A percentile compares a stretch with the other conserved stretches of the same genome.
Evolutionary conservation across 176 grass and related monocot species (phyloP).

Genomic region (Avena atlantica): DNA sequence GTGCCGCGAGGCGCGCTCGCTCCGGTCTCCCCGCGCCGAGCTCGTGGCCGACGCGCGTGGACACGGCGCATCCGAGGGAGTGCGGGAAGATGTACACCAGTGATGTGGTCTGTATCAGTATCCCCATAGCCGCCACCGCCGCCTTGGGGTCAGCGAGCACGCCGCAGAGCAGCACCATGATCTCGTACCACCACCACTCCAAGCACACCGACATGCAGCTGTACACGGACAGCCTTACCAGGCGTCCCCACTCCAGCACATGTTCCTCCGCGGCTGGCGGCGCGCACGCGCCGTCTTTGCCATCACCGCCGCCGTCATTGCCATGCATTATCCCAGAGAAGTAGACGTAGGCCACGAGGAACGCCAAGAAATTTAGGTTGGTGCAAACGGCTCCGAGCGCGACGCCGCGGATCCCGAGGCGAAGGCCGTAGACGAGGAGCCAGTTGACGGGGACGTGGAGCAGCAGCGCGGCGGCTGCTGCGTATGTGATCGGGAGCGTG

Average conservation of each 20-base stretch:
- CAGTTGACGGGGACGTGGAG: slow-evolving; percentile 81
- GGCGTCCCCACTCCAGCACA: slow-evolving; percentile 55
- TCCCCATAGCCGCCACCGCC: slow-evolving; percentile 80
- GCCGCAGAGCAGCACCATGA: slow-evolving; percentile 91
- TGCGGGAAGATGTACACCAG: slow-evolving; percentile 93
- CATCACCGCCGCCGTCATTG: neutral
- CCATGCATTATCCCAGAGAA: slow-evolving; percentile 42
- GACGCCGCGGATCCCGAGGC: slow-evolving; percentile 74
- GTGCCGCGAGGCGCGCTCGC: slow-evolving; percentile 59
- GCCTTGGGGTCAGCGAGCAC: slow-evolving; percentile 71
- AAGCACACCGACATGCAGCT: slow-evolving; percentile 86
- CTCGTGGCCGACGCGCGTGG: slow-evolving; percentile 80
- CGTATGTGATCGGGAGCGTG: slow-evolving; percentile 76
- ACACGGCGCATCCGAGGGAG: slow-evolving; percentile 78
- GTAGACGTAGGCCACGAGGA: slow-evolving; percentile 60
- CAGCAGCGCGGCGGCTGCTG: slow-evolving; percentile 55
- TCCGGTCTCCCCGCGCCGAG: slow-evolving; percentile 72
- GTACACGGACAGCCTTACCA: slow-evolving; percentile 71
- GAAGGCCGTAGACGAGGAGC: slow-evolving; percentile 56
- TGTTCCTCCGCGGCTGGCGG: slow-evolving; percentile 13
- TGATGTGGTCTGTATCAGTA: slow-evolving; percentile 95
- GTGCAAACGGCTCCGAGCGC: slow-evolving; percentile 64
- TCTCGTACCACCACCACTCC: slow-evolving; percentile 99
- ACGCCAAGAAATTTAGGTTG: slow-evolving; percentile 67
- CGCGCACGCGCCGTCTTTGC: slow-evolving; percentile 36